Evolutionary conservation across 2,329 filamentous ascomycete species (phyloP), one percentile per base, ranked within the genome.

Genomic region (Exserohilum rostratum): DNA sequence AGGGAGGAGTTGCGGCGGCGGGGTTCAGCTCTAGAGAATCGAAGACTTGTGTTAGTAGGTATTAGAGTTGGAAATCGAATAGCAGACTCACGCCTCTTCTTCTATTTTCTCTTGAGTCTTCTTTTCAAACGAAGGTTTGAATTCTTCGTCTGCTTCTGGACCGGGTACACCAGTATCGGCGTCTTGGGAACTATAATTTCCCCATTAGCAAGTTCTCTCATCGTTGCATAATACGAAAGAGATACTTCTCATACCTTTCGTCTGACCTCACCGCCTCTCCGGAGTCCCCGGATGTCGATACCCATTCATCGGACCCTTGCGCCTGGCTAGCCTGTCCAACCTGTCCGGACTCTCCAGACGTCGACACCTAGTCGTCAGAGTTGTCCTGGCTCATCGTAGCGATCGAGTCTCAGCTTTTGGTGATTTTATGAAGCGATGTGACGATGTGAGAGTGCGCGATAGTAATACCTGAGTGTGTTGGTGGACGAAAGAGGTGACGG

Each of bases 291-390:
- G 52, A 40, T 18, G 29, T 20, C 3, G 50, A 43, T 9, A 46
- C 52, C 52, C 47, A 55, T 31, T 29, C 46, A n/a, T 50, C 47
- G 11, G 39, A 51, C 22, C 39, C 39, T 25, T 18, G 15, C 22
- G 9, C n/a, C 30, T 25, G 1, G 3, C 37, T 34, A n/a, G n/a
- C 34, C 18, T 15, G 29, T 22, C 11, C 4, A 4, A 11, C 37
- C 30, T 27, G 13, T 22, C n/a, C 20, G 5, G 40, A 51, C 11
- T 7, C 15, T 9, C 20, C 22, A 25, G 52, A 40, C 17, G 29
- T 20, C 3, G 50, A 43, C 10, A 46, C 52, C 52, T 40, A 55
- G 22, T 29, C 46, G 18, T 50, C 47, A 11, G 39, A 51, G 11
- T 35, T 11, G 5, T 37, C 29, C 20, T 51, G 12, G 10, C 47